Base-by-base conservation (phyloP, 108 stramenopile genomes). In the Nitzschia putrida region DNA sequence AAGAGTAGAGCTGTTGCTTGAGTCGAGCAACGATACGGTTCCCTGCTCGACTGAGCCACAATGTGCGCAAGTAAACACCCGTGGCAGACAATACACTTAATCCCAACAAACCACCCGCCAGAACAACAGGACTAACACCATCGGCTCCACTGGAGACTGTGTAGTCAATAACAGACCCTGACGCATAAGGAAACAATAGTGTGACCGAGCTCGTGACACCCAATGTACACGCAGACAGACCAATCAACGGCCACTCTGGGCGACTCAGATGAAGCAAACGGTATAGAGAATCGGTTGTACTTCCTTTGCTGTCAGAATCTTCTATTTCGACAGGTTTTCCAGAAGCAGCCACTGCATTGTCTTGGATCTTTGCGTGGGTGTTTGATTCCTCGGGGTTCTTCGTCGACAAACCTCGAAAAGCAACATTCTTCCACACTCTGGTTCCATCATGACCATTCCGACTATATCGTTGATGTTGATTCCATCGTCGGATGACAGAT, bases 21-120 rank as follows among this genome's bases (percentile, higher is more conserved):
- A 93, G 71, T 9, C 88, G 74, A 7, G 84, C 63, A 7, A 91
- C 90, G 10, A 95, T 85, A 9, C 87, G 80, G 80, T 95, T 92
- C 0, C 91, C 92, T 2, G 90, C 90, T 18, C 74, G 83, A 38
- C 74, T 77, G 18, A 92, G 65, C 85, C 85, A 73, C 43, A 83
- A 47, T 13, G 82, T 76, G 44, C 91, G 71, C 11, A 80, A 70
- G 42, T 84, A 82, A 0, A 92, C 91, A 21, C 91, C 91, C 10
- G 68, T 55, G 10, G 88, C 91, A 18, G 91, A 82, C 7, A 74
- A 54, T 34, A 77, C 69, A 26, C 80, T 82, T 38, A 92, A 54
- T 20, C 74, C 83, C 64, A 92, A 89, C 57, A 92, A 74, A 11
- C 86, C 86, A 0, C 66, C 56, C 12, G 91, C 80, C 39, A 84